A percentile compares a stretch with the other conserved stretches of the same genome.
Conservation (phyloP, 2,329 filamentous ascomycete genomes). For the Ophiostoma himal-ulmi region DNA sequence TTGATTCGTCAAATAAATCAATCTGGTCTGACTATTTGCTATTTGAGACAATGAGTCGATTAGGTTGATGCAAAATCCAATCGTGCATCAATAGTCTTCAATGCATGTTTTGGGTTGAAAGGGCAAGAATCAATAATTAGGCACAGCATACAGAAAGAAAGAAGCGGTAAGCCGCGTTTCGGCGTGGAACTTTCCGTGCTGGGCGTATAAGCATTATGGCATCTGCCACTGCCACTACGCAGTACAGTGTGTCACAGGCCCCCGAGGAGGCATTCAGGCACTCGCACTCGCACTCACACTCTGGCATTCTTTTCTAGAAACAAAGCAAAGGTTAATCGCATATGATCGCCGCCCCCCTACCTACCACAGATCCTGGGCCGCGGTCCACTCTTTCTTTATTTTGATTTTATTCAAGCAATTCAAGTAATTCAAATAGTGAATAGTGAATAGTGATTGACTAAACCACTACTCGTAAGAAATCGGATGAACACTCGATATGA, state of each 20-base stretch:
- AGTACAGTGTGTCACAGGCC: not conserved
- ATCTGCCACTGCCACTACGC: not conserved
- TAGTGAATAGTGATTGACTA: no score
- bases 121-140: no score
- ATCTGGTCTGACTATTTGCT: not conserved
- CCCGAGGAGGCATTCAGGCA: not conserved
- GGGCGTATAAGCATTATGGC: not conserved
- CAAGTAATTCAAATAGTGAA: no score
- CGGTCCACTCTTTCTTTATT: not conserved
- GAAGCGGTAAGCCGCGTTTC: not conserved
- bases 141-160: not conserved
- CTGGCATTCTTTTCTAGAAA: slow-evolving; percentile 30
- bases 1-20: not conserved
- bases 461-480: no score
- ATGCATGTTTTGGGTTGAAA: not conserved
- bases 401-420: not conserved
- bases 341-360: slow-evolving; percentile 28
- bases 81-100: not conserved
- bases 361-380: not conserved
- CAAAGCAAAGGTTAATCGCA: slow-evolving; percentile 31
- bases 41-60: not conserved
- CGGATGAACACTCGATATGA: no score
- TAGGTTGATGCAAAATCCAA: not conserved
- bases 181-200: not conserved
- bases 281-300: no score